These are phyloP conservation scores for Colletotrichum karsti DNA, from an alignment of 2,329 filamentous ascomycete species.

Conservation along the genomic window DNA sequence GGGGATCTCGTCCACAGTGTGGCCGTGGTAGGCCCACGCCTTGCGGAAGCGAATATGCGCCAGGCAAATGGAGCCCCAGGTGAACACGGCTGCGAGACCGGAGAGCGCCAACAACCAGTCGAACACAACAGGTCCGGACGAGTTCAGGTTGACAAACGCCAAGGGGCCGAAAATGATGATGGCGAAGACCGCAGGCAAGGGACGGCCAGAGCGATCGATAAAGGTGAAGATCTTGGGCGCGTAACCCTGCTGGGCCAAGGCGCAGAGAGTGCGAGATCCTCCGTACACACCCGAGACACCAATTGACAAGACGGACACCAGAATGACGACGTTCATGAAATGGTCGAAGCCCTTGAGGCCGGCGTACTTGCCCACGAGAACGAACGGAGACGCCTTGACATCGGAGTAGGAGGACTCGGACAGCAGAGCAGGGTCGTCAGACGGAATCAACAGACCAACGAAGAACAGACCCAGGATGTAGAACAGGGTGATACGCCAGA, in stretches of 20 bases:
- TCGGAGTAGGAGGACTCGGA: slow-evolving; percentile 50
- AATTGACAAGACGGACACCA: slow-evolving; percentile 62
- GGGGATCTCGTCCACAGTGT: slow-evolving; percentile 69
- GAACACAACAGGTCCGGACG: slow-evolving; percentile 61
- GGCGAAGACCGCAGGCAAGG: slow-evolving; percentile 52
- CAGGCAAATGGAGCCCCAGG: slow-evolving; percentile 72
- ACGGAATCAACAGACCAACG: slow-evolving; percentile 54
- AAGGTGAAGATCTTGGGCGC: slow-evolving; percentile 62
- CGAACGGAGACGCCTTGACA: slow-evolving; percentile 31
- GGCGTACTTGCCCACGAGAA: slow-evolving; percentile 46
- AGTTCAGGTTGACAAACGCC: slow-evolving; percentile 54
- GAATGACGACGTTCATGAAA: slow-evolving; percentile 64
- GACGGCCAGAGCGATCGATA: slow-evolving; percentile 62
- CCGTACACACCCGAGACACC: slow-evolving; percentile 64
- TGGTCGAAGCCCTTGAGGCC: slow-evolving; percentile 55
- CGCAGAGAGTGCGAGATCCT: slow-evolving; percentile 63
- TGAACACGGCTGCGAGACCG: slow-evolving; percentile 69
- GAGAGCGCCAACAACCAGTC: slow-evolving; percentile 72
- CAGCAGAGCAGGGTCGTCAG: slow-evolving; percentile 54
- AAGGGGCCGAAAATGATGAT: slow-evolving; percentile 55
- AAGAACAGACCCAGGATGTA: slow-evolving; percentile 58
- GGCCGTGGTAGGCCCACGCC: slow-evolving; percentile 67
- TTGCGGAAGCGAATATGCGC: slow-evolving; percentile 72
- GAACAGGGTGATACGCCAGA: slow-evolving; percentile 61
- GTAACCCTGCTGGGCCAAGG: slow-evolving; percentile 62